Evolutionary conservation across 768 basidiomycete genomes (phyloP), one percentile per base, ranked within the genome.

Genomic region (Cyathus striatus): DNA sequence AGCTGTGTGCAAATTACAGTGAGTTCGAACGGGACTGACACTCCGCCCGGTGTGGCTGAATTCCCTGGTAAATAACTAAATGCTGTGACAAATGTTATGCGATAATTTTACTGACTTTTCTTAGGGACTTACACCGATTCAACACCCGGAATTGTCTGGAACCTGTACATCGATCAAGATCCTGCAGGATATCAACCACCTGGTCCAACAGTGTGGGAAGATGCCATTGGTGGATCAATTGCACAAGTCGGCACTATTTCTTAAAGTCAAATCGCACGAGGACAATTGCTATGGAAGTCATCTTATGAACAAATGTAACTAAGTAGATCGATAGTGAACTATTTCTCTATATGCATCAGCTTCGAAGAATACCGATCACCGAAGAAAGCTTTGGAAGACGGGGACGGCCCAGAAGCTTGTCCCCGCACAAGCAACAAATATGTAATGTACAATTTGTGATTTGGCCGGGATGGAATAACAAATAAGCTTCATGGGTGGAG

Each of bases 1-100:
- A 65, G 62, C 13, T 71, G 69, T 59, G 67, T 50, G 51, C 69
- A 70, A 49, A 48, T 70, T 48, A 56, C 51, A 38, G 60, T 70
- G 23, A 65, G 58, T 7, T 48, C 46, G 1, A 33, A 40, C 27
- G 51, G 51, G n/a, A 48, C 38, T 12, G 21, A 44, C n/a, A 33
- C 24, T n/a, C 51, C 43, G 5, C 49, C 51, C 16, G 46, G 49
- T 5, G 51, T 49, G 17, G 44, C 43, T 13, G 38, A 32, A 18
- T 53, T 53, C 49, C 51, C 51, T 27, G 51, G 46, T 47, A 20
- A 37, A 34, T 43, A 7, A 3, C 20, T 47, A 22, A 9, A 26
- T 14, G 24, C 20, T n/a, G 5, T 35, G 7, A 25, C 24, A 12
- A 30, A 21, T 23, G 7, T 13, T 39, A 16, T 17, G 18, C 14